Conservation (phyloP, 352 stramenopile genomes). For the Blastocystis sp. region DNA sequence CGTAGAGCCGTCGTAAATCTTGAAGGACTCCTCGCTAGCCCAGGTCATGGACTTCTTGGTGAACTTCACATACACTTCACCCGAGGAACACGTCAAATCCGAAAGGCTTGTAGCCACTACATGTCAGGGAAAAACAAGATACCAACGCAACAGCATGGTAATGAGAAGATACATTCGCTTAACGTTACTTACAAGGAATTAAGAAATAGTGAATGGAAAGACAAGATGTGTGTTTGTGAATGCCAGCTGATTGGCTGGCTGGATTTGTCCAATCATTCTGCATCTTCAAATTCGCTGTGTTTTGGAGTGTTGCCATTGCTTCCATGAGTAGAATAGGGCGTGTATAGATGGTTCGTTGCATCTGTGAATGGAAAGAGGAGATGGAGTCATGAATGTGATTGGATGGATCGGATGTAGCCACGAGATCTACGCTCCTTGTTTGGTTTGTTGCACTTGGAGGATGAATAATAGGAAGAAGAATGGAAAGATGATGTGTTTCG, state of each 20-base stretch:
- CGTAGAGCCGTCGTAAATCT: neutral
- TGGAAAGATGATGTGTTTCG: no score
- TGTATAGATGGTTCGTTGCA: no score
- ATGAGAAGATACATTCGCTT: neutral
- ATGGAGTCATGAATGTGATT: neutral
- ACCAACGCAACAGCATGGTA: neutral
- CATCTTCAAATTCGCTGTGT: no score
- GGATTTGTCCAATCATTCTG: no score
- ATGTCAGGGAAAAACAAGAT: neutral
- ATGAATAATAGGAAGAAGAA: no score
- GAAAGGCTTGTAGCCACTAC: neutral
- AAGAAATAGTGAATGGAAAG: neutral
- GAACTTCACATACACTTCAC: slow-evolving; percentile 11
- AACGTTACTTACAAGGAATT: neutral
- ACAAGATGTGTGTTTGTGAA: no score
- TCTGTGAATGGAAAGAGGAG: neutral
- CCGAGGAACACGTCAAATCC: neutral
- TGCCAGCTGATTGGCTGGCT: no score
- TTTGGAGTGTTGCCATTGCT: no score
- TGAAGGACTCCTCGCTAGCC: slow-evolving; percentile 16
- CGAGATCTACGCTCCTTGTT: no score
- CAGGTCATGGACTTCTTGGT: neutral
- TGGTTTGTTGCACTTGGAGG: no score
- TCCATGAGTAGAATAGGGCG: no score
- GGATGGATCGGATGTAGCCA: no score